A percentile compares a stretch with the other conserved stretches of the same genome.
These are phyloP conservation scores for Pseudohyphozyma bogoriensis DNA, from an alignment of 768 basidiomycete species.

Conservation along the genomic window DNA sequence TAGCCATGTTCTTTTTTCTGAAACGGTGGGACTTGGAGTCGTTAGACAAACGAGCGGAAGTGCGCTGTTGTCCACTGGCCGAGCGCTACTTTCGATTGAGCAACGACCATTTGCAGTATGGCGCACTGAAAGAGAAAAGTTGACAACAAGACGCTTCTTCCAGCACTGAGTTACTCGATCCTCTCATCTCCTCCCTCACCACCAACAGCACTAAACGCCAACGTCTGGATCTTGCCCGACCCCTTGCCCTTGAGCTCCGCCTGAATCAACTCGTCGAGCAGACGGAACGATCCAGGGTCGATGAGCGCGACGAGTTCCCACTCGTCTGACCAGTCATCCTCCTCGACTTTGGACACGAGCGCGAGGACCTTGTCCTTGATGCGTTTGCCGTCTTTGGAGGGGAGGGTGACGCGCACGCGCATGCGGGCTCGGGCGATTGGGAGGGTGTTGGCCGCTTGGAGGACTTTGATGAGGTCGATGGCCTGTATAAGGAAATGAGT, in stretches of 20 bases:
- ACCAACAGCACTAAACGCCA: constrained; percentile 12
- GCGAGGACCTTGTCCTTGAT: constrained; percentile 62
- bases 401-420: constrained; percentile 75
- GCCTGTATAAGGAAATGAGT: constrained; percentile 46
- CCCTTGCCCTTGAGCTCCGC: constrained; percentile 71
- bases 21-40: too few relatives aligned
- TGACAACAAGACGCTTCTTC: too few relatives aligned
- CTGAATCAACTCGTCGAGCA: constrained; percentile 78
- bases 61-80: background rate
- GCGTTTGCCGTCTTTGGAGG: constrained; percentile 54
- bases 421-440: constrained; percentile 89
- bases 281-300: constrained; percentile 81
- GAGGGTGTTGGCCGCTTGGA: constrained; percentile 72
- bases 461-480: constrained; percentile 71
- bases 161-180: constrained; percentile 27
- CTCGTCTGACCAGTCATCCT: constrained; percentile 57
- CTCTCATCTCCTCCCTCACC: constrained; percentile 16
- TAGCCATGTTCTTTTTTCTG: too few relatives aligned
- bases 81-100: background rate
- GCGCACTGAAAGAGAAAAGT: too few relatives aligned
- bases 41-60: background rate
- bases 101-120: too few relatives aligned
- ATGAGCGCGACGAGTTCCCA: constrained; percentile 89
- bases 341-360: constrained; percentile 72
- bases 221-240: constrained; percentile 22